phyloP scores from a whole-genome alignment of 805 yeast genomes.

The Yarrowia bubula region DNA sequence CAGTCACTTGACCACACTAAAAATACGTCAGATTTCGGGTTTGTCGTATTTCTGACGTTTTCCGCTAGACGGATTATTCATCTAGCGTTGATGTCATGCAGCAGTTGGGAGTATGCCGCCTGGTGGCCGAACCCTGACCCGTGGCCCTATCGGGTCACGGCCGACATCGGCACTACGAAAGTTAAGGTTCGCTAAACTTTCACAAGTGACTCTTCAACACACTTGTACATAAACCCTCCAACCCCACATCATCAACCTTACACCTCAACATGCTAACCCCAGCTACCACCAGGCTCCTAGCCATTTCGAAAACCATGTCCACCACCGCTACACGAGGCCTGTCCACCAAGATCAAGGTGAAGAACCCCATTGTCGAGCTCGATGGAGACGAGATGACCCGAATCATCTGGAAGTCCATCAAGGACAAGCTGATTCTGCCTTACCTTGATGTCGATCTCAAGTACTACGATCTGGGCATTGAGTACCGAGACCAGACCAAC shows the following conservation, averaged over 20 bases:
- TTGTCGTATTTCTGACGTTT: too few relatives aligned
- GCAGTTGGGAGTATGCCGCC: too few relatives aligned
- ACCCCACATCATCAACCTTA: background rate
- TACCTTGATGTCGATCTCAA: slow-evolving; percentile 82
- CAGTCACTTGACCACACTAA: too few relatives aligned
- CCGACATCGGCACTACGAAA: background rate
- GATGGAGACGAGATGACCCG: slow-evolving; percentile 98
- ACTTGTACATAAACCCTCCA: slow-evolving; percentile 1
- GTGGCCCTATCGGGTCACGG: background rate
- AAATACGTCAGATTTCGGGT: too few relatives aligned
- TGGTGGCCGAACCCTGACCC: background rate
- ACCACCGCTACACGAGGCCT: slow-evolving; percentile 27
- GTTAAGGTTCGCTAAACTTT: background rate
- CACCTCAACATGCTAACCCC: slow-evolving; percentile 16
- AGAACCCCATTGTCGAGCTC: slow-evolving; percentile 90
- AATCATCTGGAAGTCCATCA: slow-evolving; percentile 90
- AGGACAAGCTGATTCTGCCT: slow-evolving; percentile 80
- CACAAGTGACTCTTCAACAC: background rate
- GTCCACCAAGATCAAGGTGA: slow-evolving; percentile 63
- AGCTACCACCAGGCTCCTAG: slow-evolving; percentile 24
- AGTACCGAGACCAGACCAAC: slow-evolving; percentile 80
- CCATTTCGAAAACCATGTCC: slow-evolving; percentile 25
- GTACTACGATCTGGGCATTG: slow-evolving; percentile 87
- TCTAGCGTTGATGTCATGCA: background rate
- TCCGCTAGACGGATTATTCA: too few relatives aligned